Evolutionary conservation across 176 grass and related monocot genomes (phyloP), one percentile per base, ranked within the genome.

Genomic region (Saccharum officinarum): DNA sequence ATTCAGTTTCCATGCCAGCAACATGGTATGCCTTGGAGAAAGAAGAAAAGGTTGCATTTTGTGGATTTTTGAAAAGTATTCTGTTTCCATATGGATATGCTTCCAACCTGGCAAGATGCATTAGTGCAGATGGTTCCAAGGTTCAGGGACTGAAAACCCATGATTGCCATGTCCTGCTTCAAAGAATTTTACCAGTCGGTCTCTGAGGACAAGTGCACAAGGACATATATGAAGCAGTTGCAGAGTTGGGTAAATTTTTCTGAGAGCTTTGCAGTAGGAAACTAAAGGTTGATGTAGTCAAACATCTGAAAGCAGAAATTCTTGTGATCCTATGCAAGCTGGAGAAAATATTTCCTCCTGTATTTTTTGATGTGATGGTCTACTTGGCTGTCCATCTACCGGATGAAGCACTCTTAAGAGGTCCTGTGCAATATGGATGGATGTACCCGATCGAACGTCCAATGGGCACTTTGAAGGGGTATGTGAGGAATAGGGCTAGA

Each of bases 251-350:
- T 52, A 52, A 52, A 18, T 18, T 52, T 52, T 52, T 52, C 2
- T 1, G 5, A 0, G 49, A 52, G 16, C 1, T 18, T 1, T 52
- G 49, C 5, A 52, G 49, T 7, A 18, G 15, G 6, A 52, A 52
- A 52, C 16, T 52, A 52, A 52, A 18, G 49, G 49, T 52, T 52
- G 49, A 52, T 52, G 49, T 2, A 18, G 0, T 52, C 5, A 52
- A 52, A 52, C 1, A 5, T 1, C 16, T 52, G 22, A 71, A 11
- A 11, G 12, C 39, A 50, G 10, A 62, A 39, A 81, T 87, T 6
- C 46, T 45, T 1, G 3, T 81, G n/a, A 87, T 80, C 7, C 23
- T 87, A 30, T 80, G 77, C 20, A 87, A 81, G 28, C 16, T 87
- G 3, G 85, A 81, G 54, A 70, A 62, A 3, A 75, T 87, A 17